These are phyloP conservation scores for Niebla homalea DNA, from an alignment of 495 filamentous ascomycete genomes.

Conservation along the genomic window DNA sequence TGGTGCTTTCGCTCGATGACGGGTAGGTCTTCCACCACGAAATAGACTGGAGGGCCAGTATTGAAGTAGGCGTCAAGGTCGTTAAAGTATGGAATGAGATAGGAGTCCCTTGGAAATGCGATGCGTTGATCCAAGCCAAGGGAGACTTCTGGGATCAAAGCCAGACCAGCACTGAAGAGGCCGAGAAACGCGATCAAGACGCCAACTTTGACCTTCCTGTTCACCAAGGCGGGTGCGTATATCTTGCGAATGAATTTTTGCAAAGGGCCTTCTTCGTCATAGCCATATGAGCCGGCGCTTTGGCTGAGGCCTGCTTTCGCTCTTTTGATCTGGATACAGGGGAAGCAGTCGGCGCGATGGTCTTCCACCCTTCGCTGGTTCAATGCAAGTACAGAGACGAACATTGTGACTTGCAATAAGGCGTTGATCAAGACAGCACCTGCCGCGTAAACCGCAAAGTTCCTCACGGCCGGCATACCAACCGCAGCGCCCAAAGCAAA, in stretches of 20 bases:
- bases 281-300: constrained; percentile 41
- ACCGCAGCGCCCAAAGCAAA: constrained; percentile 89
- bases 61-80: constrained; percentile 88
- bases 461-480: constrained; percentile 92
- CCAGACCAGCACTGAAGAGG: constrained; percentile 71
- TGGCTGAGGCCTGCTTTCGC: constrained; percentile 39
- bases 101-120: constrained; percentile 83
- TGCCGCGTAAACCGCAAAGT: constrained; percentile 92
- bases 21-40: constrained; percentile 74
- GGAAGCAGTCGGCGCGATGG: constrained; percentile 82
- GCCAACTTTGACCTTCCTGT: constrained; percentile 59
- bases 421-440: constrained; percentile 97
- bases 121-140: constrained; percentile 90
- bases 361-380: constrained; percentile 83
- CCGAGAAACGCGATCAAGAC: constrained; percentile 73
- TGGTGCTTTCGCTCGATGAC: constrained; percentile 60
- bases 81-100: constrained; percentile 88
- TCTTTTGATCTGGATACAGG: constrained; percentile 64
- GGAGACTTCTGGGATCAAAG: constrained; percentile 68
- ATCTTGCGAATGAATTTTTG: constrained; percentile 75
- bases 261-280: constrained; percentile 65
- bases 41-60: constrained; percentile 88
- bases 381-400: constrained; percentile 76
- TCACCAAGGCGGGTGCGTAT: constrained; percentile 73
- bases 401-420: constrained; percentile 88